Base-by-base conservation (phyloP, 768 basidiomycete genomes). In the Lactifluus hygrophoroides region DNA sequence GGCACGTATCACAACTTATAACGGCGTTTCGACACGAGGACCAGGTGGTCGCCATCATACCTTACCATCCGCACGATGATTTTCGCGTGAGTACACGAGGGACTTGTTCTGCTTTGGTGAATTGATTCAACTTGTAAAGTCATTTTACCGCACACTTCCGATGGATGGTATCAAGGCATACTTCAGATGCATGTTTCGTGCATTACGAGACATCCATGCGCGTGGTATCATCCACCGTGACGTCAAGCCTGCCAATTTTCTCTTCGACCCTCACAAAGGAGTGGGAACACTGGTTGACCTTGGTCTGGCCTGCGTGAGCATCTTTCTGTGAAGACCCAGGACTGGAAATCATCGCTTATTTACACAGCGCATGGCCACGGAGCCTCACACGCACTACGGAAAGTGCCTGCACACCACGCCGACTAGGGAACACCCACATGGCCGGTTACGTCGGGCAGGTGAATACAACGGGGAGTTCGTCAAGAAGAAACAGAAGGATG, bases 221-320 rank as follows among this genome's bases (percentile, higher is more conserved):
- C 78, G 93, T 53, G 82, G 81, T 5, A 86, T 98, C 66, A 90
- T 98, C 51, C 95, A 98, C 70, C 90, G 95, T 45, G 95, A 98
- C 71, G 90, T 98, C 66, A 98, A 98, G 69, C 94, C 95, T 21
- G 95, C 94, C 59, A 98, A 98, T 70, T 98, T 98, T 70, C 78
- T 98, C 35, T 97, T 87, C 69, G 91, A 98, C 70, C 86, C 90
- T 37, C 80, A 78, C 37, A 87, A 85, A 7, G 87, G 88, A 10
- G 76, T 84, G 13, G 96, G 96, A 23, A 88, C 88, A 0, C 74
- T 99, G 8, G 92, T 91, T 64, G 96, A 98, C 71, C 96, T 97
- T 68, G 96, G 96, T 19, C 79, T 99, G 3, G 96, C 96, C 9
- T 92, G 91, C 66, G 94, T 94, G 71, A 65, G 88, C 37, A 43